Evolutionary conservation across 1,284 basidiomycete genomes (phyloP).

Genomic region (Ganoderma lucidum): DNA sequence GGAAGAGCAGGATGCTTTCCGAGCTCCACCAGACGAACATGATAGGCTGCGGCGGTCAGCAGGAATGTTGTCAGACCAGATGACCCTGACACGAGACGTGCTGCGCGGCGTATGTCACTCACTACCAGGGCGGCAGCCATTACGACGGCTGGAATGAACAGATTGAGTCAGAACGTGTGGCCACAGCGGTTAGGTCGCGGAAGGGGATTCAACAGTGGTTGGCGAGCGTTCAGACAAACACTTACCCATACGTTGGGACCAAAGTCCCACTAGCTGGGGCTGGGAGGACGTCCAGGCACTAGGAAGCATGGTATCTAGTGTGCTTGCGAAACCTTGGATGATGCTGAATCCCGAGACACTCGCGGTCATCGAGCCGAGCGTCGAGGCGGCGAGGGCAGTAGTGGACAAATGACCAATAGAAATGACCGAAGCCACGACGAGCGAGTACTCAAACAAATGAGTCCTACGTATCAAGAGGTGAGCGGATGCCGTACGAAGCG

Average conservation of each 20-base stretch:
- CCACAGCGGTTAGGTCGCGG: not conserved
- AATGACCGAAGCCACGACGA: constrained; percentile 78
- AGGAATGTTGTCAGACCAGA: constrained; percentile 2
- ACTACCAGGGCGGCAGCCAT: constrained; percentile 68
- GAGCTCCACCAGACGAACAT: constrained; percentile 82
- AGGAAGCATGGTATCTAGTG: constrained; percentile 90
- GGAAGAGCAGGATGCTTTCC: constrained; percentile 77
- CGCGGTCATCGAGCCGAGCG: constrained; percentile 90
- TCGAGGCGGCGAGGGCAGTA: constrained; percentile 83
- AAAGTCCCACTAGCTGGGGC: constrained; percentile 87
- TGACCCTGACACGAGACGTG: not conserved
- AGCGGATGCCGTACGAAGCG: not conserved
- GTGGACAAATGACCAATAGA: constrained; percentile 89
- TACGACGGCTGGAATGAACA: constrained; percentile 61
- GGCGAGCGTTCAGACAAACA: constrained; percentile 16
- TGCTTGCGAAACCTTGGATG: constrained; percentile 86
- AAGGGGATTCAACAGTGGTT: too few species aligned
- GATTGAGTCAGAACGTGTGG: constrained; percentile 1
- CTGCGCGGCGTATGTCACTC: constrained; percentile 39
- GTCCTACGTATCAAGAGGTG: constrained; percentile 55
- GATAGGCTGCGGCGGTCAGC: constrained; percentile 58
- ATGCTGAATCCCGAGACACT: constrained; percentile 77
- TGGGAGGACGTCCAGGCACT: constrained; percentile 90
- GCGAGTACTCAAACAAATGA: constrained; percentile 78
- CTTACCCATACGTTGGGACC: constrained; percentile 89